Evolutionary conservation across 2,329 filamentous ascomycete species (phyloP).

Genomic region (Tricladium varicosporioides): DNA sequence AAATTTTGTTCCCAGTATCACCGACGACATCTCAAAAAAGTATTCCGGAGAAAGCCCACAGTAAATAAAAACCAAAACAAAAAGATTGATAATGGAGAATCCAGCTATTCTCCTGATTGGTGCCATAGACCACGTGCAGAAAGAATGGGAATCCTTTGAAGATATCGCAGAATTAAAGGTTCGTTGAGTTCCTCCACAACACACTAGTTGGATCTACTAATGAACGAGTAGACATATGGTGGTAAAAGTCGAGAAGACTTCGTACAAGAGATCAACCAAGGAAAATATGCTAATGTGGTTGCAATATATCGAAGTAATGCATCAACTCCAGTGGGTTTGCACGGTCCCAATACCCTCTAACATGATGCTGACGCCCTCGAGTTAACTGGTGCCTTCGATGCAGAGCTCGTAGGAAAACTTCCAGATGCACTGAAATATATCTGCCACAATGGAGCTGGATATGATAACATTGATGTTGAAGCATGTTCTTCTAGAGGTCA

Average conservation of each 20-base stretch:
- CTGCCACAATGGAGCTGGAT: conserved; percentile 70
- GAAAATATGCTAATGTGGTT: conserved; percentile 60
- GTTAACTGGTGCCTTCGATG: conserved; percentile 67
- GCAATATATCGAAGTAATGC: conserved; percentile 70
- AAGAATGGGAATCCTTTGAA: conserved; percentile 28
- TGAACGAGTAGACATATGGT: conserved; percentile 18
- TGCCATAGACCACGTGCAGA: conserved; percentile 23
- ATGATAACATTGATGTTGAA: conserved; percentile 74
- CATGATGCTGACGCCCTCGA: conserved; percentile 25
- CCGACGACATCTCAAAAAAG: background rate
- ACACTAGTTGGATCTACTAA: background rate
- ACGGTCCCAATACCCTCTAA: background rate
- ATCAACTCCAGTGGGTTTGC: conserved; percentile 48
- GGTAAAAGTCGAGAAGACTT: conserved; percentile 63
- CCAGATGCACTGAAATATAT: conserved; percentile 53
- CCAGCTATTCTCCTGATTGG: conserved; percentile 28
- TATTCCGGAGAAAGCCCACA: background rate
- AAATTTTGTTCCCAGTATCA: background rate
- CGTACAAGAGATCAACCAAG: conserved; percentile 61
- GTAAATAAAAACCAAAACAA: no score
- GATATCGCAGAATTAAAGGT: conserved; percentile 27
- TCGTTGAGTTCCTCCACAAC: background rate
- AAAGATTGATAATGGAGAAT: conserved; percentile 8
- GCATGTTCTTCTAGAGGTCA: conserved; percentile 55
- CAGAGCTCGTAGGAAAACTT: conserved; percentile 59